A percentile compares a stretch with the other conserved stretches of the same genome.
These are phyloP conservation scores for Rhizopogon vulgaris DNA, from an alignment of 768 basidiomycete species.

Conservation along the genomic window DNA sequence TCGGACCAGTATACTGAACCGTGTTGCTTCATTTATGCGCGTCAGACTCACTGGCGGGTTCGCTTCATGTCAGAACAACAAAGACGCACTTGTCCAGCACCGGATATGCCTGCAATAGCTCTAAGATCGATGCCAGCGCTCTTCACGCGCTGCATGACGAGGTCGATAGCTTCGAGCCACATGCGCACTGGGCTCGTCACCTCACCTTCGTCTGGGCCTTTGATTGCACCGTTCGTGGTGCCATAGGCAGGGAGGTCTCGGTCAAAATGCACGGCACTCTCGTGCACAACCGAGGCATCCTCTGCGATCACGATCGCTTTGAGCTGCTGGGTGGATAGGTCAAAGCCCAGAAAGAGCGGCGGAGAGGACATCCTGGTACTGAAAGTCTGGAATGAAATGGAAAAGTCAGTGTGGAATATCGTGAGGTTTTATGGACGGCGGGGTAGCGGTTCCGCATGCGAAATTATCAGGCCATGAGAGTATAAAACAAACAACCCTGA, in stretches of 20 bases:
- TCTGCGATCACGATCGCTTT: constrained; percentile 68
- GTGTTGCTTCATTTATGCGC: constrained; percentile 56
- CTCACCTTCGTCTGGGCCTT: constrained; percentile 61
- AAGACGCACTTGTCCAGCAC: constrained; percentile 64
- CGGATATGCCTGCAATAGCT: constrained; percentile 60
- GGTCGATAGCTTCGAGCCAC: constrained; percentile 84
- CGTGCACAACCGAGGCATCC: constrained; percentile 53
- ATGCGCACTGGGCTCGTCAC: constrained; percentile 77
- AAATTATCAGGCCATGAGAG: neutral
- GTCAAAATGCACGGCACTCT: constrained; percentile 75
- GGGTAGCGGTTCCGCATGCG: neutral
- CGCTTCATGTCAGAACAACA: neutral
- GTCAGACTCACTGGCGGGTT: neutral
- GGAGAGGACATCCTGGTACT: constrained; percentile 14
- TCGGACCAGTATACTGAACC: constrained; percentile 81
- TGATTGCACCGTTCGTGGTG: constrained; percentile 60
- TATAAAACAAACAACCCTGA: no score
- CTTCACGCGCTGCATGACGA: constrained; percentile 60
- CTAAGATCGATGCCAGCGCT: constrained; percentile 51
- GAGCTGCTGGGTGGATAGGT: constrained; percentile 81
- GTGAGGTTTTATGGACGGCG: neutral
- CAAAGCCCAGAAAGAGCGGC: constrained; percentile 69
- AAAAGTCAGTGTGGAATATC: neutral
- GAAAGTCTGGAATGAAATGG: neutral
- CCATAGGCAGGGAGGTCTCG: constrained; percentile 66